phyloP scores from a whole-genome alignment of 495 filamentous ascomycete species.

The Tricharina praecox region DNA sequence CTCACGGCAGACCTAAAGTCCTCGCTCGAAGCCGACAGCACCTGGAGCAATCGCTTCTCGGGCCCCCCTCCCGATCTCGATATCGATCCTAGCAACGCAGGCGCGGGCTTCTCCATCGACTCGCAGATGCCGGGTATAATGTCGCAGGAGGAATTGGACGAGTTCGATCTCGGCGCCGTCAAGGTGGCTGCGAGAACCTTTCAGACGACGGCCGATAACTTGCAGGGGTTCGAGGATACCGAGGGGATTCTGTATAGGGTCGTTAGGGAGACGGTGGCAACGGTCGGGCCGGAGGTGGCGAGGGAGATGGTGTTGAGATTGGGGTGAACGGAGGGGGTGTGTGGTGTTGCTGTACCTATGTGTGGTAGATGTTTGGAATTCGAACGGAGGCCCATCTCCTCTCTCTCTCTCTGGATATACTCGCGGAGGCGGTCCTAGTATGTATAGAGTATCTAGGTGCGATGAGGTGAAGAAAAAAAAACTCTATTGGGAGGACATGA shows the following conservation, averaged over 20 bases:
- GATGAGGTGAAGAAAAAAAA: too few species aligned
- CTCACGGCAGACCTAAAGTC: constrained; percentile 48
- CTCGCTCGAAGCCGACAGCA: constrained; percentile 37
- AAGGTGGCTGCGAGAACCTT: constrained; percentile 27
- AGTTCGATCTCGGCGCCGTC: constrained; percentile 44
- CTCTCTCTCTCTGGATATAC: too few species aligned
- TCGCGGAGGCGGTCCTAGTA: too few species aligned
- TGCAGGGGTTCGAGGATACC: constrained; percentile 30
- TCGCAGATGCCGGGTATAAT: constrained; percentile 65
- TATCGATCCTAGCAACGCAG: too few species aligned
- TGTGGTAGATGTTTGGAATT: too few species aligned
- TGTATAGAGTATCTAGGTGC: too few species aligned
- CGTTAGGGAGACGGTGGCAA: constrained; percentile 61
- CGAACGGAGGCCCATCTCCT: too few species aligned
- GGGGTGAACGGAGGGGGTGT: too few species aligned
- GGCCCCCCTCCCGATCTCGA: too few species aligned
- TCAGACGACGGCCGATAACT: constrained; percentile 21
- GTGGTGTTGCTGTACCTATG: too few species aligned
- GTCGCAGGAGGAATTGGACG: constrained; percentile 42
- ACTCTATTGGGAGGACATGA: too few species aligned
- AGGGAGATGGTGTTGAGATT: constrained; percentile 30
- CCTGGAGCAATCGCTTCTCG: constrained; percentile 7
- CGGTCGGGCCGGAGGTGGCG: constrained; percentile 51
- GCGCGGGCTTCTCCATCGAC: constrained; percentile 41
- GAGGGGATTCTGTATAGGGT: constrained; percentile 50